Evolutionary conservation across 2,329 filamentous ascomycete species (phyloP), one percentile per base, ranked within the genome.

Genomic region (Corniculantispora saksenae): DNA sequence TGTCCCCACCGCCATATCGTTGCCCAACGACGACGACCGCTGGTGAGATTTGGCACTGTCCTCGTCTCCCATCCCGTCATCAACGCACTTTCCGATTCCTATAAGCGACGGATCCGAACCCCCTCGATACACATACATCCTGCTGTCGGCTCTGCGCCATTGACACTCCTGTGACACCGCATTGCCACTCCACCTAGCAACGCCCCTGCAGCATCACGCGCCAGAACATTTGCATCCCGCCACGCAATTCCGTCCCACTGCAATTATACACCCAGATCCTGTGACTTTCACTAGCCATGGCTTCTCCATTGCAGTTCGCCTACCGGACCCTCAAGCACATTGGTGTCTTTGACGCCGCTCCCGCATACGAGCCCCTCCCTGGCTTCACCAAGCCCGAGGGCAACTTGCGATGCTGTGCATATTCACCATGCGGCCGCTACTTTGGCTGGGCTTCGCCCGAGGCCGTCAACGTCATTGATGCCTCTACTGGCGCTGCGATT

Each of bases 321-420:
- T 97, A 91, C 86, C 93, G 95, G 82, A 97, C 95, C 80, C 91
- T 94, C 81, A 98, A 97, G 89, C 90, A 89, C 79, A 94, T 99
- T 83, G 94, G 94, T 75, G 85, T 98, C 80, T 88, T 97, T 81
- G 92, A 98, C 83, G 93, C 93, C 74, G 91, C 89, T 71, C 95
- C 95, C 67, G 87, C 90, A 75, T 99, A 99, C 82, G 87, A 92
- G 79, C 82, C 90, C 75, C 86, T 98, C 75, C 82, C 91, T 75
- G 94, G 91, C 73, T 97, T 98, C 79, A 78, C 78, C 73, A 93
- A 91, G 81, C 94, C 94, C 67, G 92, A 97, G 84, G 94, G 94
- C 76, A 97, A 94, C 82, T 87, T 97, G 75, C 91, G 95, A 79
- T 98, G 93, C 83, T 96, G 91, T 84, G 88, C 89, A 74, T 99